Evolutionary conservation across 495 filamentous ascomycete genomes (phyloP).

Genomic region (Tuber indicum): DNA sequence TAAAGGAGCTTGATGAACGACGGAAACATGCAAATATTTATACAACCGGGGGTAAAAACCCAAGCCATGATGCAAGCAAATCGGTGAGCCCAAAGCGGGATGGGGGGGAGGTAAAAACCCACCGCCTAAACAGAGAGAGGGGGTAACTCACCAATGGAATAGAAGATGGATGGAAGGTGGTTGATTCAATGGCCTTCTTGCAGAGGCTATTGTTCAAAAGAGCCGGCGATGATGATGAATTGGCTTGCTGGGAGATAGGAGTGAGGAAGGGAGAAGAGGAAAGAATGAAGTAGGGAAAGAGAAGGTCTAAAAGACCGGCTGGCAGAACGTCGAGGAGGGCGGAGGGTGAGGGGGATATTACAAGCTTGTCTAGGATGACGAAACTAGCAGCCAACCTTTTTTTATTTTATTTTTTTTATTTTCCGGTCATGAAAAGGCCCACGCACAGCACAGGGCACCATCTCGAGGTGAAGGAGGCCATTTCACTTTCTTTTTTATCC

Average conservation of each 20-base stretch:
- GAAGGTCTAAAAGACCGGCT: constrained; percentile 21
- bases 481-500: not conserved
- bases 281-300: constrained; percentile 28
- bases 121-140: constrained; percentile 30
- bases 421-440: not conserved
- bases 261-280: constrained; percentile 13
- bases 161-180: constrained; percentile 16
- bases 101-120: constrained; percentile 16
- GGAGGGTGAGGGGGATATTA: constrained; percentile 29
- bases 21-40: not conserved
- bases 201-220: constrained; percentile 4
- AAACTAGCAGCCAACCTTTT: constrained; percentile 38
- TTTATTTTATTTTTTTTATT: not conserved
- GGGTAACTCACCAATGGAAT: constrained; percentile 29
- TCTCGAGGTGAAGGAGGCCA: not conserved
- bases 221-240: constrained; percentile 15
- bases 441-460: not conserved
- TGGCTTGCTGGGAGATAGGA: constrained; percentile 15
- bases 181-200: constrained; percentile 5
- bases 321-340: constrained; percentile 18
- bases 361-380: constrained; percentile 31
- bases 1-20: not conserved
- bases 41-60: not conserved
- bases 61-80: constrained; percentile 16
- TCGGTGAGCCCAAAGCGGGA: constrained; percentile 25